These are phyloP conservation scores for Podospora australis DNA, from an alignment of 495 filamentous ascomycete species.

Conservation along the genomic window DNA sequence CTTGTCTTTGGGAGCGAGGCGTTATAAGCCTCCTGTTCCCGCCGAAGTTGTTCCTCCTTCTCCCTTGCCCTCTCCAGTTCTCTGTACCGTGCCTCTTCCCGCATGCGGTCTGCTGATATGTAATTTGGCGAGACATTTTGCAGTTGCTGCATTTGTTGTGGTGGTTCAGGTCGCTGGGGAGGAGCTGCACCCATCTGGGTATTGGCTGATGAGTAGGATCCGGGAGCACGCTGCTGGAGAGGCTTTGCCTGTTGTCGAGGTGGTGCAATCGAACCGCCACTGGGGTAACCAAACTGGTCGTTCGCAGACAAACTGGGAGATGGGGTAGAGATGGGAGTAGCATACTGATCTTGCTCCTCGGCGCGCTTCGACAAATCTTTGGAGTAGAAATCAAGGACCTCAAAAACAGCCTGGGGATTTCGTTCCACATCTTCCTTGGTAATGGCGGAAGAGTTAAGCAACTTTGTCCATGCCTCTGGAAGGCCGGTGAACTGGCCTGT, in stretches of 20 bases:
- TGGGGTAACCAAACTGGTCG: slow-evolving; percentile 60
- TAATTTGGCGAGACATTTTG: slow-evolving; percentile 42
- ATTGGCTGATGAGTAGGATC: slow-evolving; percentile 30
- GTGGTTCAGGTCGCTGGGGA: slow-evolving; percentile 36
- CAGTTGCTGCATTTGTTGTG: slow-evolving; percentile 35
- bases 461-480: slow-evolving; percentile 91
- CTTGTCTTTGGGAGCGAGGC: slow-evolving; percentile 74
- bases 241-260: slow-evolving; percentile 53
- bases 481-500: slow-evolving; percentile 90
- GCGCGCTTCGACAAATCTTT: slow-evolving; percentile 86
- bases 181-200: slow-evolving; percentile 21
- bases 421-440: slow-evolving; percentile 97
- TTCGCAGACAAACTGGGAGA: slow-evolving; percentile 50
- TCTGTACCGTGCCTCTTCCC: slow-evolving; percentile 41
- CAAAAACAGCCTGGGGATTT: slow-evolving; percentile 96
- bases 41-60: slow-evolving; percentile 58
- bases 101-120: slow-evolving; percentile 50
- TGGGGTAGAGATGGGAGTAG: slow-evolving; percentile 62
- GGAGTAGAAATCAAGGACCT: slow-evolving; percentile 95
- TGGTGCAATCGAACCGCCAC: slow-evolving; percentile 67
- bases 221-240: slow-evolving; percentile 39
- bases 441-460: slow-evolving; percentile 90
- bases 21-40: slow-evolving; percentile 79
- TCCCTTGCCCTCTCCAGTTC: slow-evolving; percentile 50
- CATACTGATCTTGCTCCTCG: slow-evolving; percentile 71